phyloP scores from a whole-genome alignment of 108 stramenopile species.

The Fragilariopsis cylindrus region DNA sequence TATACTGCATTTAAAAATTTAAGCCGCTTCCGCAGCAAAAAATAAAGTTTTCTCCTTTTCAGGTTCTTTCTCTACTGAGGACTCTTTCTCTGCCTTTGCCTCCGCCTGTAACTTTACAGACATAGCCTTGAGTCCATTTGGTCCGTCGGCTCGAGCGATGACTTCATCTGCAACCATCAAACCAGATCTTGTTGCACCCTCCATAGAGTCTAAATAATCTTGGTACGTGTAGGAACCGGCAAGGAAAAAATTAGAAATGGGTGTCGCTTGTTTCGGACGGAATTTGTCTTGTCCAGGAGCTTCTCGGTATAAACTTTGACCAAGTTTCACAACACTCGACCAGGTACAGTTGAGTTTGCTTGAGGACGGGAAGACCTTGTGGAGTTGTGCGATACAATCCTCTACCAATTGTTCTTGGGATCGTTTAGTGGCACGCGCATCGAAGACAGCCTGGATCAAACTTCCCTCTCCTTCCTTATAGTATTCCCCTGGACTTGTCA shows the following conservation, averaged over 20 bases:
- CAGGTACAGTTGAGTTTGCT: constrained; percentile 94
- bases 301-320: constrained; percentile 92
- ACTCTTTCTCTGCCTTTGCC: neutral
- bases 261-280: constrained; percentile 93
- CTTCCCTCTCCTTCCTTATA: constrained; percentile 93
- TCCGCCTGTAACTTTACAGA: neutral
- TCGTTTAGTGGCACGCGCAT: constrained; percentile 79
- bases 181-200: constrained; percentile 93
- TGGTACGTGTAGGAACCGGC: constrained; percentile 97
- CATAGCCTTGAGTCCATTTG: constrained; percentile 58
- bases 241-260: constrained; percentile 95
- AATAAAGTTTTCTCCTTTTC: constrained; percentile 15
- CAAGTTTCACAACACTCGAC: constrained; percentile 93
- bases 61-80: constrained; percentile 4
- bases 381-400: constrained; percentile 84
- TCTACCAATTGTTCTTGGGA: constrained; percentile 82
- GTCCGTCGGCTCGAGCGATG: constrained; percentile 86
- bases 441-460: constrained; percentile 90
- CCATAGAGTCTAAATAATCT: constrained; percentile 98
- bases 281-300: constrained; percentile 93
- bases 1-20: neutral
- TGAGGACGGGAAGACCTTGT: constrained; percentile 89
- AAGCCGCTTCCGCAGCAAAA: constrained; percentile 9
- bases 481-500: constrained; percentile 92
- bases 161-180: constrained; percentile 95